These are phyloP conservation scores for Agaricus blazei DNA, from an alignment of 768 basidiomycete species.

Conservation along the genomic window DNA sequence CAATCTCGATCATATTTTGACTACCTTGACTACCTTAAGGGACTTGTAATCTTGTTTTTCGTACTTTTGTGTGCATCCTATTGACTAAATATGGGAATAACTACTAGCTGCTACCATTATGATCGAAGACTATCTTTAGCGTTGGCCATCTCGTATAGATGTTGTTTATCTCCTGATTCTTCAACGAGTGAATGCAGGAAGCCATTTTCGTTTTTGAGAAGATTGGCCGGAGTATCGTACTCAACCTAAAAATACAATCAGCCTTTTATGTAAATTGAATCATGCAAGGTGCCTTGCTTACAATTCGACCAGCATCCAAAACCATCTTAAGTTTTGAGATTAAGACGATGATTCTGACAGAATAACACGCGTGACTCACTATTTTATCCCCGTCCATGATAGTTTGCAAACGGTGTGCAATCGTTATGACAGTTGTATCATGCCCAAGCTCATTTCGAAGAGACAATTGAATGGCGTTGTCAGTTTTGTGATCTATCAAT, in stretches of 20 bases:
- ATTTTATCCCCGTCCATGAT: constrained; percentile 58
- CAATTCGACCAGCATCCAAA: constrained; percentile 15
- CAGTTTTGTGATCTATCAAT: constrained; percentile 46
- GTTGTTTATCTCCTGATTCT: constrained; percentile 50
- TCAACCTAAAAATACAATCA: not conserved
- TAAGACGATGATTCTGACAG: not conserved
- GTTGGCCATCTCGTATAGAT: constrained; percentile 40
- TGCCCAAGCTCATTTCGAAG: constrained; percentile 58
- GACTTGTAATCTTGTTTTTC: constrained; percentile 7
- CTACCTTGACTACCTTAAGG: constrained; percentile 9
- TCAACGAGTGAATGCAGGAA: constrained; percentile 51
- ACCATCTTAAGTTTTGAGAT: constrained; percentile 11
- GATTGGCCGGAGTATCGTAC: constrained; percentile 38
- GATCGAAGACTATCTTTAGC: constrained; percentile 9
- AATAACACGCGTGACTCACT: constrained; percentile 18
- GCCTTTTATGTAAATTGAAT: too few species aligned
- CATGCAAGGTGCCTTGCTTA: not conserved
- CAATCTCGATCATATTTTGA: constrained; percentile 5
- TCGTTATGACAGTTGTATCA: constrained; percentile 54
- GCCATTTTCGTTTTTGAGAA: constrained; percentile 50
- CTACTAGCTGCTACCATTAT: constrained; percentile 1
- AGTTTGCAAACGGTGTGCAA: constrained; percentile 64
- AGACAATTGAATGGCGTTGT: constrained; percentile 62
- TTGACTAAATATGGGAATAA: constrained; percentile 11
- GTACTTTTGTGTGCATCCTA: not conserved